Percentiles rank a stretch among this genome's conserved stretches.
phyloP scores from a whole-genome alignment of 2,329 filamentous ascomycete genomes.

The Trichoderma atrobrunneum region DNA sequence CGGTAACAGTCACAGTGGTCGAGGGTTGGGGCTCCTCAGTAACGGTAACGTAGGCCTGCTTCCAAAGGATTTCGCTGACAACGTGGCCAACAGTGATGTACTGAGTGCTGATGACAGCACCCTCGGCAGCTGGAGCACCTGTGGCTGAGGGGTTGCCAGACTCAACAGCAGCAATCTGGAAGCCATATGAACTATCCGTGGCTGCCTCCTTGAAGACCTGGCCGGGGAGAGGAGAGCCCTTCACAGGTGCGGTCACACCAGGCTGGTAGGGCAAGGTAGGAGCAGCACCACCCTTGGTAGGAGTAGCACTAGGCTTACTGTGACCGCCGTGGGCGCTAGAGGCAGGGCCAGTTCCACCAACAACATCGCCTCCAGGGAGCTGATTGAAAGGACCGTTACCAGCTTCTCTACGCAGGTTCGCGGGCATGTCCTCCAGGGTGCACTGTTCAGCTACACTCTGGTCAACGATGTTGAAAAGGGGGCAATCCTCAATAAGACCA shows the following conservation, averaged over 20 bases:
- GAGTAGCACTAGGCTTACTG: neutral
- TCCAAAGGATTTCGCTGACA: constrained; percentile 57
- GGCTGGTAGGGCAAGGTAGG: constrained; percentile 39
- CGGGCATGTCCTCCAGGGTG: constrained; percentile 55
- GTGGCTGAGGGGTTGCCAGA: constrained; percentile 8
- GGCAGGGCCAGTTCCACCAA: constrained; percentile 32
- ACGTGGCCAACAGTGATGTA: constrained; percentile 49
- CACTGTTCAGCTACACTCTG: constrained; percentile 59
- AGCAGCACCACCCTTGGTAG: constrained; percentile 28
- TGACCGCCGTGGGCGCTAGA: constrained; percentile 25
- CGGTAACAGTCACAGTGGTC: constrained; percentile 39
- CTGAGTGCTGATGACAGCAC: constrained; percentile 47
- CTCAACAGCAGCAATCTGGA: constrained; percentile 6
- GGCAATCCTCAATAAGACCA: constrained; percentile 70
- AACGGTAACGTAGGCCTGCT: constrained; percentile 53
- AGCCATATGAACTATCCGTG: constrained; percentile 12
- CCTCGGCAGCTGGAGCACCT: constrained; percentile 13
- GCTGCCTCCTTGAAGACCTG: constrained; percentile 41
- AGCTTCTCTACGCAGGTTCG: constrained; percentile 56
- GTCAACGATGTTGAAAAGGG: constrained; percentile 67
- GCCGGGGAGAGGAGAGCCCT: constrained; percentile 39
- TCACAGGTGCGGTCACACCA: constrained; percentile 33
- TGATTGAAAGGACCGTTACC: constrained; percentile 51
- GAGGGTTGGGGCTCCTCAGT: constrained; percentile 43
- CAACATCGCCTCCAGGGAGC: constrained; percentile 63